Base-by-base conservation (phyloP, 2,329 filamentous ascomycete species). In the Pyrenochaeta sp. region DNA sequence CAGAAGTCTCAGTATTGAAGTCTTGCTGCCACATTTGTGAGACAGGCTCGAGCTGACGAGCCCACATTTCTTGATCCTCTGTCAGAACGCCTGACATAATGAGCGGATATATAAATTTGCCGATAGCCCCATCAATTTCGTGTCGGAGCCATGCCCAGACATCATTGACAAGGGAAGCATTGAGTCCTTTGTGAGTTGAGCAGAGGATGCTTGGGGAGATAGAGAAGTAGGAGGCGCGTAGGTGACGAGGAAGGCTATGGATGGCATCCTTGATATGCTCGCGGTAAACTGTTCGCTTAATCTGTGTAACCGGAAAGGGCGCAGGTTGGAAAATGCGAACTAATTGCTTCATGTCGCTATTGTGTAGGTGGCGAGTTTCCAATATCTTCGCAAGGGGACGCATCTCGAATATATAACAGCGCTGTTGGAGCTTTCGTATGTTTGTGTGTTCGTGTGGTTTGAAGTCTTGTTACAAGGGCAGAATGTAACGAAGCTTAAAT, bases 1-100 rank as follows among this genome's bases (percentile, higher is more conserved):
- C 48, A 35, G 59, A 60, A 2, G 33, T 44, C 11, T 47, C 45
- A 7, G 51, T 14, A 1, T 49, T 58, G 45, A 60, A 75, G 7
- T 64, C 49, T 0, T 40, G 18, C 7, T 56, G 55, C 54, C 63
- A 73, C 65, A 74, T 70, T 21, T 65, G 40, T 5, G 60, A 48
- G 6, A 71, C 67, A 7, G 69, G 66, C 48, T 75, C 72, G 1
- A 75, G 44, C 17, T 67, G 61, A 5, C 72, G 63, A 2, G 62
- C 21, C 10, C 43, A 47, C 9, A 20, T 27, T 35, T 72, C 61
- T 29, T 71, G 55, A 1, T 36, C n/a, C 1, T 35, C 2, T 0
- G 54, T 58, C 14, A 75, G 51, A n/a, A 42, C 45, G 7, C 46
- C 48, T 9, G 52, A 46, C 51, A 69, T 57, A 27, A 71, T 49